phyloP scores from a whole-genome alignment of 352 stramenopile species.

The Phytopythium ostracodes region DNA sequence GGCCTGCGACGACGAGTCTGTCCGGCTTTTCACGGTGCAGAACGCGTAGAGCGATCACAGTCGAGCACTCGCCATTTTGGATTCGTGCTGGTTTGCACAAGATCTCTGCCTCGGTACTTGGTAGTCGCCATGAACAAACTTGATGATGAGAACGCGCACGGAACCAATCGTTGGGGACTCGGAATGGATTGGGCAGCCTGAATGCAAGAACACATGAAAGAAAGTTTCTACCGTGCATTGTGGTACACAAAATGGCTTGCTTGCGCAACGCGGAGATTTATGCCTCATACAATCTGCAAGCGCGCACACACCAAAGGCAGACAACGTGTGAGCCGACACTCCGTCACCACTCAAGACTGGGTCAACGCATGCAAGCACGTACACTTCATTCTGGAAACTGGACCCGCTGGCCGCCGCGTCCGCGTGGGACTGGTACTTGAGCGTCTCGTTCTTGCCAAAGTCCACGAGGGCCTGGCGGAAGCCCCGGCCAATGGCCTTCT shows the following conservation, averaged over 20 bases:
- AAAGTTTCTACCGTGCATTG: conserved; percentile 37
- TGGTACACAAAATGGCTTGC: conserved; percentile 42
- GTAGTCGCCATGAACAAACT: not conserved
- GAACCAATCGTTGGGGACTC: not conserved
- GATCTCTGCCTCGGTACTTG: not conserved
- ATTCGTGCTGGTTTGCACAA: not conserved
- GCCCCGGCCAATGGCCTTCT: conserved; percentile 74
- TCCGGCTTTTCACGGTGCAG: conserved; percentile 66
- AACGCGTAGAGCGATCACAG: conserved; percentile 27
- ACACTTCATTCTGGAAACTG: conserved; percentile 92
- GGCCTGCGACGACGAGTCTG: conserved; percentile 75
- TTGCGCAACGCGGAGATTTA: conserved; percentile 70
- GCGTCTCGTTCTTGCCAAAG: conserved; percentile 83
- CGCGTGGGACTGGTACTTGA: conserved; percentile 89
- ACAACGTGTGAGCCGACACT: not conserved
- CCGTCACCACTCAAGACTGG: not conserved
- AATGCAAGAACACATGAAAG: conserved; percentile 23
- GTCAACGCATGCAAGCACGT: conserved; percentile 14
- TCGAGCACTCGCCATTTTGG: conserved; percentile 1
- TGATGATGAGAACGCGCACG: not conserved
- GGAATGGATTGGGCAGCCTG: conserved; percentile 18
- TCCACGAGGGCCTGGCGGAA: conserved; percentile 81
- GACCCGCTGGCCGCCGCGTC: conserved; percentile 83
- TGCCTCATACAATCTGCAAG: conserved; percentile 80
- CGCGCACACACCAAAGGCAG: not conserved